phyloP scores from a whole-genome alignment of 148 eudicot genomes.

The Vaccinium corymbosum region DNA sequence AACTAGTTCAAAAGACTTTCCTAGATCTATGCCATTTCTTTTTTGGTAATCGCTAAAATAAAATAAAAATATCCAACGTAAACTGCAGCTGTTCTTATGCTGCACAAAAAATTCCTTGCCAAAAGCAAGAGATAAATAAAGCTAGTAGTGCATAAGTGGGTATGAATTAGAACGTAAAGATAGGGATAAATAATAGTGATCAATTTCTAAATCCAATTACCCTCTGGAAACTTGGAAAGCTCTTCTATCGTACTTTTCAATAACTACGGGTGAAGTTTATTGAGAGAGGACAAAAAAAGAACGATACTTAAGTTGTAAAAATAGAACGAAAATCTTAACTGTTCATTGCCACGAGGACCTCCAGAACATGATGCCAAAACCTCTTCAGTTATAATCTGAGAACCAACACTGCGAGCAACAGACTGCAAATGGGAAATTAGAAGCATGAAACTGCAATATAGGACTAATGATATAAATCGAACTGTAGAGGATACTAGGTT shows the following conservation, averaged over 20 bases:
- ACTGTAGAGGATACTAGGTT: neutral
- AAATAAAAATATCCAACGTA: neutral
- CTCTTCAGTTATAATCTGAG: conserved; percentile 74
- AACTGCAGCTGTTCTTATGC: neutral
- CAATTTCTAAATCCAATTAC: neutral
- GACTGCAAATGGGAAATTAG: conserved; percentile 38
- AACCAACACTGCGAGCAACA: conserved; percentile 63
- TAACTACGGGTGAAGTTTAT: neutral
- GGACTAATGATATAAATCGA: neutral
- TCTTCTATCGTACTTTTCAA: neutral
- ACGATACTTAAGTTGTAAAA: neutral
- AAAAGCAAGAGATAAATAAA: neutral
- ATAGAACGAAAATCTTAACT: conserved; percentile 41
- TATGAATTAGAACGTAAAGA: neutral
- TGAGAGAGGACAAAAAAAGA: neutral
- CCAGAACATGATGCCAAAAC: conserved; percentile 75
- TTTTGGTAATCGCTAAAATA: neutral
- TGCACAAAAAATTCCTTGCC: neutral
- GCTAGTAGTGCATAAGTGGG: neutral
- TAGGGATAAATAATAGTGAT: neutral
- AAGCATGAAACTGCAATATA: neutral
- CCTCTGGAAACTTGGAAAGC: neutral
- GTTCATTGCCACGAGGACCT: conserved; percentile 96
- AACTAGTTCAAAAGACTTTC: neutral
- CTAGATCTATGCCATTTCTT: neutral